These are phyloP conservation scores for Kwoniella sp. DNA, from an alignment of 768 basidiomycete species.

Conservation along the genomic window DNA sequence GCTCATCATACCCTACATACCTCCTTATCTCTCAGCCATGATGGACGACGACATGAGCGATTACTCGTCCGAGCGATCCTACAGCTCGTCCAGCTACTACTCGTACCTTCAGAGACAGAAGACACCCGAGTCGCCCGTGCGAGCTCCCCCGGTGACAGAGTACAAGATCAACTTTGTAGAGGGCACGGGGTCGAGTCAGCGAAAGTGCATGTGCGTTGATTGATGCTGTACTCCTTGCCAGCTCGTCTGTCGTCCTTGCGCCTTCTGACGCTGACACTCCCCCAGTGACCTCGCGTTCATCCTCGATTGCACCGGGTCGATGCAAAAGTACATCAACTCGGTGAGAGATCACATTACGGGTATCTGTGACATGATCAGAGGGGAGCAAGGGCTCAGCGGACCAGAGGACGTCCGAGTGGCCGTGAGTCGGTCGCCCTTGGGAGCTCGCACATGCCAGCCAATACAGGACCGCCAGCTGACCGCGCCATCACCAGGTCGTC, in stretches of 20 bases:
- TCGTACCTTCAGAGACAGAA: constrained; percentile 16
- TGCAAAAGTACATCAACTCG: constrained; percentile 48
- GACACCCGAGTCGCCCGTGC: constrained; percentile 16
- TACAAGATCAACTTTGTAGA: constrained; percentile 35
- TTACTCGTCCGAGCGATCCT: constrained; percentile 8
- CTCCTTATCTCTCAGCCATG: constrained; percentile 3
- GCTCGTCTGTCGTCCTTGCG: background rate
- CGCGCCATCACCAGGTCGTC: constrained; percentile 58
- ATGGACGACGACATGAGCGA: constrained; percentile 37
- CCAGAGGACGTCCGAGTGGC: constrained; percentile 82
- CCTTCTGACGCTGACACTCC: background rate
- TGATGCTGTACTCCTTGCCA: background rate
- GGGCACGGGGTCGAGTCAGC: constrained; percentile 16
- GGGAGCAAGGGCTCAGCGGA: constrained; percentile 83
- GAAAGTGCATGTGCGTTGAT: constrained; percentile 42
- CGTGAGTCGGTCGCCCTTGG: constrained; percentile 41
- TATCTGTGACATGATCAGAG: constrained; percentile 90
- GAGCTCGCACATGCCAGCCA: background rate
- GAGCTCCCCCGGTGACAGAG: constrained; percentile 19
- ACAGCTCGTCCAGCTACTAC: constrained; percentile 22
- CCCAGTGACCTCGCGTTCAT: constrained; percentile 78
- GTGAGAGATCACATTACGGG: constrained; percentile 94
- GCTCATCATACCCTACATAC: constrained; percentile 3
- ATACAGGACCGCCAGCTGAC: background rate
- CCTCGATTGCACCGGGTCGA: constrained; percentile 81